A percentile compares a stretch with the other conserved stretches of the same genome.
phyloP scores from a whole-genome alignment of 1,284 basidiomycete genomes.

The Ceratobasidium sp. region DNA sequence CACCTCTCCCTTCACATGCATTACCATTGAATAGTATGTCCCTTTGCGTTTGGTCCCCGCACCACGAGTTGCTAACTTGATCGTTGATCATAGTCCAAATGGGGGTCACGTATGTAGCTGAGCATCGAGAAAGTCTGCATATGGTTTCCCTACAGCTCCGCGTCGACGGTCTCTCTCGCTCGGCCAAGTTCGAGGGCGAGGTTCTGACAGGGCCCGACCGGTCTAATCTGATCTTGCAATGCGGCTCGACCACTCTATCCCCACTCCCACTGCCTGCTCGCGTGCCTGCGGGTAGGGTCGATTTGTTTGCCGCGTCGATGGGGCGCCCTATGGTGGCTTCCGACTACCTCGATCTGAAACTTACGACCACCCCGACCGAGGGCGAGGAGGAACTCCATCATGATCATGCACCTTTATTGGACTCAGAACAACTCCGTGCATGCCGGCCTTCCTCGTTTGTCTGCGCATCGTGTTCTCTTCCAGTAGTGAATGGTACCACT shows the following conservation, averaged over 20 bases:
- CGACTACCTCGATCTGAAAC: slow-evolving; percentile 77
- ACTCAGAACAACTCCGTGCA: slow-evolving; percentile 69
- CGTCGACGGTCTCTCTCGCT: slow-evolving; percentile 58
- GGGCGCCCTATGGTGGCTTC: slow-evolving; percentile 52
- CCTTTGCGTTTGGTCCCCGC: slow-evolving; percentile 23
- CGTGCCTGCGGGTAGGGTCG: slow-evolving; percentile 65
- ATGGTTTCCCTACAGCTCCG: slow-evolving; percentile 73
- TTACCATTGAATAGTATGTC: slow-evolving; percentile 17
- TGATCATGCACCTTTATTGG: slow-evolving; percentile 61
- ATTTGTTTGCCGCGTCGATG: slow-evolving; percentile 35
- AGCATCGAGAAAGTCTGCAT: slow-evolving; percentile 83
- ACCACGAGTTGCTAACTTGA: slow-evolving; percentile 53
- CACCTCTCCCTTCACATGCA: slow-evolving; percentile 5
- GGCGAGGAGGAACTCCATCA: slow-evolving; percentile 44
- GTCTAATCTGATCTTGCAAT: slow-evolving; percentile 68
- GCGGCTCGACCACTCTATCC: slow-evolving; percentile 65
- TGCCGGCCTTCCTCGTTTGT: slow-evolving; percentile 70
- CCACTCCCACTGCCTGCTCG: slow-evolving; percentile 73
- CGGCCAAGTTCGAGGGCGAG: slow-evolving; percentile 68
- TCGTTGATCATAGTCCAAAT: slow-evolving; percentile 56
- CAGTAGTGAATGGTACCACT: slow-evolving; percentile 31
- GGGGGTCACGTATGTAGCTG: slow-evolving; percentile 78
- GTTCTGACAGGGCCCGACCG: slow-evolving; percentile 62
- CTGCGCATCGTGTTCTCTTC: slow-evolving; percentile 71
- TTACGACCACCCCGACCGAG: slow-evolving; percentile 55